phyloP scores from a whole-genome alignment of 495 filamentous ascomycete genomes.

The Neurospora sp. region DNA sequence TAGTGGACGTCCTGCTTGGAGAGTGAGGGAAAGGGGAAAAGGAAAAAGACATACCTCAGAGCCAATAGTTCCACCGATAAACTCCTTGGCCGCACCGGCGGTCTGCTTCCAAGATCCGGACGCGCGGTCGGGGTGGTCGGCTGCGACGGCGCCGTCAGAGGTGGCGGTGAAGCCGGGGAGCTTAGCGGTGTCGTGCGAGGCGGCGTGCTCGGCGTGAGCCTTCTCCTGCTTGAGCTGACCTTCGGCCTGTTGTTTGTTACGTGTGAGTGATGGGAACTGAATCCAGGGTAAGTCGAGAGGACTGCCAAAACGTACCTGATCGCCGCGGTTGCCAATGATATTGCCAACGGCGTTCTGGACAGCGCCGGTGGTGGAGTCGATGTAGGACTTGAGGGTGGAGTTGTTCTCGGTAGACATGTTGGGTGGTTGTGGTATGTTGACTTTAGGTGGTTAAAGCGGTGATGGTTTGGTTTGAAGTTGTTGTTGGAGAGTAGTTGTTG shows the following conservation, averaged over 20 bases:
- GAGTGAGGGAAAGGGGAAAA: neutral
- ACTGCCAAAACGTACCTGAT: slow-evolving; percentile 31
- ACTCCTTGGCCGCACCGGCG: slow-evolving; percentile 74
- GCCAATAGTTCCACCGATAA: slow-evolving; percentile 64
- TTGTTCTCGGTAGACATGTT: slow-evolving; percentile 60
- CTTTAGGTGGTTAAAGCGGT: neutral
- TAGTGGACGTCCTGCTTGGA: neutral
- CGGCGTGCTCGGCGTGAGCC: slow-evolving; percentile 53
- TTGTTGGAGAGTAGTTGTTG: neutral
- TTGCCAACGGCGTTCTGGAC: slow-evolving; percentile 62
- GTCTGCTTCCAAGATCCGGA: slow-evolving; percentile 80
- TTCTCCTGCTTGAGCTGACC: slow-evolving; percentile 51
- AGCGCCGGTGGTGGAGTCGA: slow-evolving; percentile 66
- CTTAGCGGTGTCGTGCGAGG: slow-evolving; percentile 64
- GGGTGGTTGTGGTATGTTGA: slow-evolving; percentile 8
- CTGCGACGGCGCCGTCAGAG: slow-evolving; percentile 57
- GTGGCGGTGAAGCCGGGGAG: slow-evolving; percentile 58
- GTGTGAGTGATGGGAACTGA: neutral
- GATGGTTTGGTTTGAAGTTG: neutral
- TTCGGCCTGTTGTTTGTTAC: slow-evolving; percentile 15
- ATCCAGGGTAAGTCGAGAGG: neutral
- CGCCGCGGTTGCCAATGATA: slow-evolving; percentile 60
- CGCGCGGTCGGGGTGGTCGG: slow-evolving; percentile 62
- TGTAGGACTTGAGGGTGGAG: slow-evolving; percentile 71
- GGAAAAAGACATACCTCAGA: slow-evolving; percentile 41